Base-by-base conservation (phyloP, 768 basidiomycete species). In the Dentipellis sp. region DNA sequence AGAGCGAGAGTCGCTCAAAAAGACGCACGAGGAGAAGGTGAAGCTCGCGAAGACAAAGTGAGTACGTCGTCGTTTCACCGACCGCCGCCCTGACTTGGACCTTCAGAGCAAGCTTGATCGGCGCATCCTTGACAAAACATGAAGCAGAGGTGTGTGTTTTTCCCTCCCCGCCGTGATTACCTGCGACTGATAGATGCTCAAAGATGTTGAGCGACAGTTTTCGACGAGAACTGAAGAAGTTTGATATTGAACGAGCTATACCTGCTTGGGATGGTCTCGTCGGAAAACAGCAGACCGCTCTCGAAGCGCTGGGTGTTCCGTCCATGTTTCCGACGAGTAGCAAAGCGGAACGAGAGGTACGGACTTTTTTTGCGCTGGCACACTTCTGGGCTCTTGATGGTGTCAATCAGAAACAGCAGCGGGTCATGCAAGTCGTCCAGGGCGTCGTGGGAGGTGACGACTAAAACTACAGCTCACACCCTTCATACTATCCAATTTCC, bases 211-310 rank as follows among this genome's bases (percentile, higher is more conserved):
- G 79, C 50, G 78, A 78, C 50, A 77, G 78, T 21, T 83, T 84
- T 69, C 79, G 77, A 57, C 79, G 74, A 61, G 89, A 90, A 58
- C 66, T 91, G 38, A 71, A 67, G 39, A 78, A 75, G 59, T 91
- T 91, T 64, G 90, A 91, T 64, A 63, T 63, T n/a, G 82, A 89
- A 52, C 76, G 84, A 38, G 84, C 75, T 10, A 67, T 91, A 6
- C 74, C 81, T 2, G 85, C 87, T 9, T 93, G 89, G 88, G 89
- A 89, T 63, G 79, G 78, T 17, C 74, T 92, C n/a, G 67, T 84
- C 17, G 70, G 78, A 51, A 81, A 79, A 62, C 91, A 93, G 66
- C 90, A 93, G 68, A 65, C 71, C 0, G 70, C 78, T 14, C 72
- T 93, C 50, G 80, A 82, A 60, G 66, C 74, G 34, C 70, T 84